Percentiles rank a stretch among this genome's conserved stretches.
phyloP scores from a whole-genome alignment of 352 stramenopile species.

The Globisporangium orthogonon region DNA sequence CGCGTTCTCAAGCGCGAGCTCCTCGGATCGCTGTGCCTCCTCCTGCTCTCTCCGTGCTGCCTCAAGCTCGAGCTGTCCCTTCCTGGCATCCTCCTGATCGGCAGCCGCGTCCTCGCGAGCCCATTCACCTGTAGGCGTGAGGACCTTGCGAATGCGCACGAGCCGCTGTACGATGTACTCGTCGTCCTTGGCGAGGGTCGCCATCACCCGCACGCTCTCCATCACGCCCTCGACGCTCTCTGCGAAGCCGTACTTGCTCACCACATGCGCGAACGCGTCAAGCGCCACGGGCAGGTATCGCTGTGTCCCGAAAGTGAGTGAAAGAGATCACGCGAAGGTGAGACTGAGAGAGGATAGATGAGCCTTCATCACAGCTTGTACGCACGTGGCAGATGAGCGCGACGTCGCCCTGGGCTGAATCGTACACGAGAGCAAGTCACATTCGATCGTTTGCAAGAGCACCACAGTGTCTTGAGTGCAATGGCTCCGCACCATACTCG shows the following conservation, averaged over 20 bases:
- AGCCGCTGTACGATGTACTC: slow-evolving; percentile 30
- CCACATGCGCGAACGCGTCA: slow-evolving; percentile 31
- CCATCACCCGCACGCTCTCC: slow-evolving; percentile 34
- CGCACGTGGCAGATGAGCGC: slow-evolving; percentile 4
- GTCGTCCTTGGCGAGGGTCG: slow-evolving; percentile 35
- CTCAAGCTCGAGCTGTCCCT: slow-evolving; percentile 23
- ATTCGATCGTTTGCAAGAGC: background rate
- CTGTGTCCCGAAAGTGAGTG: slow-evolving; percentile 8
- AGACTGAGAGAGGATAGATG: too few species aligned
- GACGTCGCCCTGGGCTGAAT: slow-evolving; percentile 22
- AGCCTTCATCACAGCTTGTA: too few species aligned
- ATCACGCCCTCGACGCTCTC: slow-evolving; percentile 36
- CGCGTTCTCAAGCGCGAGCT: slow-evolving; percentile 27
- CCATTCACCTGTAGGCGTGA: slow-evolving; percentile 51
- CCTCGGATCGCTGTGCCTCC: slow-evolving; percentile 24
- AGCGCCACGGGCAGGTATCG: slow-evolving; percentile 42
- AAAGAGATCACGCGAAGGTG: background rate
- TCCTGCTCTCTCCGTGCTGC: slow-evolving; percentile 17
- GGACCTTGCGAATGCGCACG: slow-evolving; percentile 31
- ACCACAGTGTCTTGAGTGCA: background rate
- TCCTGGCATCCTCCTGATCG: slow-evolving; percentile 29
- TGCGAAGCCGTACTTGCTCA: slow-evolving; percentile 40
- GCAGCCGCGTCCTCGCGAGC: slow-evolving; percentile 42
- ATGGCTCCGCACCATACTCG: slow-evolving; percentile 17
- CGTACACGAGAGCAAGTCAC: background rate